Evolutionary conservation across 2,329 filamentous ascomycete genomes (phyloP).

Genomic region (Torrubiellomyces zombiae): DNA sequence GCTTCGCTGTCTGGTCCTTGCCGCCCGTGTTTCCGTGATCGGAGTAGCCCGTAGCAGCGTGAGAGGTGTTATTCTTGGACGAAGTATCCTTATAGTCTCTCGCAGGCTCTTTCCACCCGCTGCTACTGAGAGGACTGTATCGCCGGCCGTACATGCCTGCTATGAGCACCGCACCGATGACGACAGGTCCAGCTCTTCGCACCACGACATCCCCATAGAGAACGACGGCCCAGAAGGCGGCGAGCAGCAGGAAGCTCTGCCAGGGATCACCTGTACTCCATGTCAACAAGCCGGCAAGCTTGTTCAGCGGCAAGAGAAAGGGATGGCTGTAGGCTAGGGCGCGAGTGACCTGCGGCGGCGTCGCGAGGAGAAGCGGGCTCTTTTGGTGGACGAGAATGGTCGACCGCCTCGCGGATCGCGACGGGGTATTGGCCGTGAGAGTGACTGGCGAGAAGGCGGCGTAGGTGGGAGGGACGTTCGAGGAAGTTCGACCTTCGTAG

Average conservation of each 20-base stretch:
- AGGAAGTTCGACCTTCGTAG: slow-evolving; percentile 15
- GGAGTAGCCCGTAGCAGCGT: slow-evolving; percentile 8
- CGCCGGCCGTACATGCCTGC: slow-evolving; percentile 82
- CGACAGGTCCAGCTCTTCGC: slow-evolving; percentile 64
- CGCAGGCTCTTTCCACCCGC: slow-evolving; percentile 45
- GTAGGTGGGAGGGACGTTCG: slow-evolving; percentile 49
- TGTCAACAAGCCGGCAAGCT: slow-evolving; percentile 67
- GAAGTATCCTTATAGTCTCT: slow-evolving; percentile 16
- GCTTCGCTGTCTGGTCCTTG: slow-evolving; percentile 16
- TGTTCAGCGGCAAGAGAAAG: slow-evolving; percentile 79
- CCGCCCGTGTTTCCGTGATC: slow-evolving; percentile 9
- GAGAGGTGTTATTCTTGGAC: slow-evolving; percentile 6
- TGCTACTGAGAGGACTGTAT: slow-evolving; percentile 81
- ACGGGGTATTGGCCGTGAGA: slow-evolving; percentile 48
- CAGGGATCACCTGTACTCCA: slow-evolving; percentile 91
- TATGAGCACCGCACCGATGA: slow-evolving; percentile 66
- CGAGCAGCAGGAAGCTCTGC: slow-evolving; percentile 88
- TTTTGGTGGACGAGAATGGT: slow-evolving; percentile 96
- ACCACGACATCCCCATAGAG: slow-evolving; percentile 79
- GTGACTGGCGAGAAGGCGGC: slow-evolving; percentile 82
- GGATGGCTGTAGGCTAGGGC: slow-evolving; percentile 92
- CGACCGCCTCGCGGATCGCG: slow-evolving; percentile 51
- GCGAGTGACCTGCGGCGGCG: slow-evolving; percentile 84
- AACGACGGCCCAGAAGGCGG: slow-evolving; percentile 68
- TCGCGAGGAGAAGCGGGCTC: slow-evolving; percentile 79